These are phyloP conservation scores for Casuarina glauca DNA, from an alignment of 306 rosid species.

Conservation along the genomic window DNA sequence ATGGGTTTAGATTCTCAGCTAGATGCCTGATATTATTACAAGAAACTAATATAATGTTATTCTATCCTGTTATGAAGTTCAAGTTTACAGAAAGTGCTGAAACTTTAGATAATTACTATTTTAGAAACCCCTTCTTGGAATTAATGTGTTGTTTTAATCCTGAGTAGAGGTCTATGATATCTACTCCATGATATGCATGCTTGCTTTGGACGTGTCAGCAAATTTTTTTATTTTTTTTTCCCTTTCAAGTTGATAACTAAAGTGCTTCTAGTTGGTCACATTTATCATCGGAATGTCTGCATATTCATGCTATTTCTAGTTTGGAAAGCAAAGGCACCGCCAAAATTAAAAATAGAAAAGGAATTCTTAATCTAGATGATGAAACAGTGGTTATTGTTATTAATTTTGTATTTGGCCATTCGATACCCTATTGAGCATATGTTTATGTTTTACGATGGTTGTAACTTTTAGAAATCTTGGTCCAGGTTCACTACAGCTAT, in stretches of 20 bases:
- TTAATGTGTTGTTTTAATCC: neutral
- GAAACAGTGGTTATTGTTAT: neutral
- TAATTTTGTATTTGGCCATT: neutral
- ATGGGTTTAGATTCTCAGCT: neutral
- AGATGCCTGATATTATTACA: neutral
- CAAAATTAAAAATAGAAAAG: neutral
- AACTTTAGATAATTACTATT: neutral
- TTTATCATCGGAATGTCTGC: neutral
- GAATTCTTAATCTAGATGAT: neutral
- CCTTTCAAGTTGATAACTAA: neutral
- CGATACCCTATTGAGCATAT: neutral
- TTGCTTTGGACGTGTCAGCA: neutral
- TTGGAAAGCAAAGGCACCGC: neutral
- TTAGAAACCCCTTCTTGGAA: neutral
- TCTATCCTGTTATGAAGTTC: neutral
- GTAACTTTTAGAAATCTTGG: slow-evolving; percentile 27
- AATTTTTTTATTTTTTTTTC: neutral
- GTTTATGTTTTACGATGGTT: slow-evolving; percentile 6
- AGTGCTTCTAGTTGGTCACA: neutral
- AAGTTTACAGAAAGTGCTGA: neutral
- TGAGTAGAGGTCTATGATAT: neutral
- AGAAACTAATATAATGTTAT: neutral
- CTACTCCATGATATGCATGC: neutral
- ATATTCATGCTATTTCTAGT: neutral
- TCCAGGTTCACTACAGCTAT: slow-evolving; percentile 55